Percentiles rank a stretch among this genome's conserved stretches.
Conservation (phyloP, 2,329 filamentous ascomycete species). For the Seiridium cupressi region DNA sequence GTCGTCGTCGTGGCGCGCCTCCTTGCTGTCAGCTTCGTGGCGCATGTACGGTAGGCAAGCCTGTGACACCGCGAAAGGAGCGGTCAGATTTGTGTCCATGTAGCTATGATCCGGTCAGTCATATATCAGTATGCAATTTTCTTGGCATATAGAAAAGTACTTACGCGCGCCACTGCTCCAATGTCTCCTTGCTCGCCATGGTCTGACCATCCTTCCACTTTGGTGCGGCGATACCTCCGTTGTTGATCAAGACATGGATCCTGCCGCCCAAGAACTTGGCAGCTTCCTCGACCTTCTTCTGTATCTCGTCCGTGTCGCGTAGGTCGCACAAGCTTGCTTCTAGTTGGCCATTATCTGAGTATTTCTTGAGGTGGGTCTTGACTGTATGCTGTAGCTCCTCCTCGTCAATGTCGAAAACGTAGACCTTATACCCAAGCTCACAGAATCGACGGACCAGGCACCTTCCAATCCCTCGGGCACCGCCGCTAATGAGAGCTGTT, state of each 20-base stretch:
- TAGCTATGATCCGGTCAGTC: conserved; percentile 14
- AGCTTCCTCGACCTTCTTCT: conserved; percentile 30
- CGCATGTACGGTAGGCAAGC: conserved; percentile 45
- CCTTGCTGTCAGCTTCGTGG: conserved; percentile 6
- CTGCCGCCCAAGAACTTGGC: conserved; percentile 32
- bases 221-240: conserved; percentile 32
- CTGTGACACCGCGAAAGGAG: conserved; percentile 42
- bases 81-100: conserved; percentile 46
- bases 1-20: conserved; percentile 12
- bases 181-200: conserved; percentile 39
- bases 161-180: conserved; percentile 41
- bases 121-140: not conserved
- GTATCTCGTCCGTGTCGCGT: conserved; percentile 33
- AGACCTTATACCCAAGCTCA: conserved; percentile 38
- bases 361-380: conserved; percentile 25
- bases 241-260: conserved; percentile 38
- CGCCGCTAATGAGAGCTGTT: conserved; percentile 24
- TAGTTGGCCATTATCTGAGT: conserved; percentile 22
- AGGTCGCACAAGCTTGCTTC: conserved; percentile 39
- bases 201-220: conserved; percentile 42
- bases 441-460: conserved; percentile 40
- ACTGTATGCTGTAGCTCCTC: conserved; percentile 35
- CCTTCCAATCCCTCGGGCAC: conserved; percentile 43
- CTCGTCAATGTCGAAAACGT: conserved; percentile 40
- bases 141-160: not conserved